Conservation (phyloP, 1,284 basidiomycete genomes). For the Cutaneotrichosporon sp. region DNA sequence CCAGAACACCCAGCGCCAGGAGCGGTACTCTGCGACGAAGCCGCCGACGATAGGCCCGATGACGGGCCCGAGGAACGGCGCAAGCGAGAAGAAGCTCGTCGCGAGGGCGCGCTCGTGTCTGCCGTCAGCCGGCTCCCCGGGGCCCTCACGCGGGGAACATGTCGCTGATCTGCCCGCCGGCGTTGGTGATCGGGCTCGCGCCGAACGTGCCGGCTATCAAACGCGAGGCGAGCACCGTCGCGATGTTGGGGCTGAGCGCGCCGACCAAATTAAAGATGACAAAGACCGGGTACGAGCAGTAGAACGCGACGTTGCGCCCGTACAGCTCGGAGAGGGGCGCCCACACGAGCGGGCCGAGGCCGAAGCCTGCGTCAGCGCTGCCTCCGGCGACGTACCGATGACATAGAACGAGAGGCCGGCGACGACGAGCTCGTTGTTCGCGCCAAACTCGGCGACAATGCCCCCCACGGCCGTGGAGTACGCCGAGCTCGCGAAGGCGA, state of each 20-base stretch:
- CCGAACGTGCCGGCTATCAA: conserved; percentile 53
- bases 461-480: conserved; percentile 62
- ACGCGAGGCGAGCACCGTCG: conserved; percentile 60
- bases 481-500: conserved; percentile 62
- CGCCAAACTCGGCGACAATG: conserved; percentile 58
- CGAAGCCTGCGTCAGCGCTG: conserved; percentile 45
- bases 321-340: conserved; percentile 66
- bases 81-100: conserved; percentile 64
- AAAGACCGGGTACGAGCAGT: conserved; percentile 63
- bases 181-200: conserved; percentile 54
- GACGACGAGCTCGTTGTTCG: conserved; percentile 60
- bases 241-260: conserved; percentile 62
- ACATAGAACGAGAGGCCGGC: conserved; percentile 58
- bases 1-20: conserved; percentile 74
- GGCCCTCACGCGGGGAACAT: conserved; percentile 51
- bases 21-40: conserved; percentile 53
- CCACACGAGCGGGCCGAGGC: conserved; percentile 62
- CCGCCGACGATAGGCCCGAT: conserved; percentile 65
- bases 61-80: conserved; percentile 70
- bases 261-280: conserved; percentile 66
- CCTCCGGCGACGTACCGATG: conserved; percentile 26
- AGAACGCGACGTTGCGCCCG: conserved; percentile 57
- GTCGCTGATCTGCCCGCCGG: conserved; percentile 55
- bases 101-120: conserved; percentile 51
- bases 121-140: too few species aligned